Base-by-base conservation (phyloP, 352 stramenopile species). In the Phytophthora colocasiae region DNA sequence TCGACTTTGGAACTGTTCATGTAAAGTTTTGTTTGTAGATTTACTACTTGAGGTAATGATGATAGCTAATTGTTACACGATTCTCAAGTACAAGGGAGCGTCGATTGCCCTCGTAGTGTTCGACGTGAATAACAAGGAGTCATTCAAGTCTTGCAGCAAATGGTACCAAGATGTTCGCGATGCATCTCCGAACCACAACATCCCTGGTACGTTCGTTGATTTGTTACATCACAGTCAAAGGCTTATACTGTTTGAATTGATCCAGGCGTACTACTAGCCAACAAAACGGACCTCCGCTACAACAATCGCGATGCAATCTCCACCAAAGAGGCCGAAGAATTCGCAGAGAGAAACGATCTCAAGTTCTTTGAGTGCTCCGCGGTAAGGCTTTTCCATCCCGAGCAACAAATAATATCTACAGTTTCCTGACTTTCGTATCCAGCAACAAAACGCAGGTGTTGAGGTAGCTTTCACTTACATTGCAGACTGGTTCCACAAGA, bases 71-170 rank as follows among this genome's bases (percentile, higher is more conserved):
- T 40, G 14, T 39, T 12, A 1, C 5, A 8, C 52, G 22, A 12
- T 24, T 27, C 24, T 9, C 51, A 89, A n/a, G 80, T 92, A 93
- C 71, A 86, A 91, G 58, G 83, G 83, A 43, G 87, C 85, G 11
- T 92, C 83, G 15, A 90, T 93, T 38, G 83, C 81, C 14, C 69
- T 93, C 34, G 72, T 94, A 2, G 83, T 94, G n/a, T 94, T 88
- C 61, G 87, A 95, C 47, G 73, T 93, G 51, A 94, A 93, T 71
- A 95, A 90, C 67, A 91, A 91, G 58, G 87, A 95, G 51, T 95
- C 87, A 19, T 93, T 91, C 75, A 93, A 93, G 64, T 90, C 87
- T 29, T 87, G 81, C 12, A 81, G 70, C 54, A 93, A 93, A 58
- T 95, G 87, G 87, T 92, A 88, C 41, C 85, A 94, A 51, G 85